A percentile compares a stretch with the other conserved stretches of the same genome.
Evolutionary conservation across 2,329 filamentous ascomycete species (phyloP).

Genomic region (Phialemonium atrogriseum): DNA sequence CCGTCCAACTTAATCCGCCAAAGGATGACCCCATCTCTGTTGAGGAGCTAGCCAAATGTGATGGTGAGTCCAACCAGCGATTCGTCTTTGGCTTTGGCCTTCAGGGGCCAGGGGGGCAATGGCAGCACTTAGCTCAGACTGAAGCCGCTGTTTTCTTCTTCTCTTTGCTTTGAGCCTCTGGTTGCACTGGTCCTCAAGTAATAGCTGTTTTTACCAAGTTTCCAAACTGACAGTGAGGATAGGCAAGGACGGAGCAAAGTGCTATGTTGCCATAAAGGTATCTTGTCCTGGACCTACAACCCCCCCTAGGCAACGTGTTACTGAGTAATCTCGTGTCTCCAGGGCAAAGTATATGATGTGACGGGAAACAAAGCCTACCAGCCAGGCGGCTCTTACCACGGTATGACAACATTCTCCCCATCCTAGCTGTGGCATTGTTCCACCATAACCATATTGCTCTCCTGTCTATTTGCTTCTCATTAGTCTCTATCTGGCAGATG

Average conservation of each 20-base stretch:
- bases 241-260: slow-evolving; percentile 58
- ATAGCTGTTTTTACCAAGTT: no score
- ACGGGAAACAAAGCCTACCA: slow-evolving; percentile 82
- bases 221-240: slow-evolving; percentile 4
- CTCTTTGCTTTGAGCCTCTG: no score
- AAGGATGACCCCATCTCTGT: slow-evolving; percentile 80
- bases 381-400: slow-evolving; percentile 73
- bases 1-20: slow-evolving; percentile 70
- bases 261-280: slow-evolving; percentile 65
- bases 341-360: slow-evolving; percentile 94
- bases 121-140: no score
- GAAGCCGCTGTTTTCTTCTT: no score
- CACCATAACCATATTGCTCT: neutral
- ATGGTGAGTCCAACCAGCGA: slow-evolving; percentile 64
- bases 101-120: no score
- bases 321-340: slow-evolving; percentile 4
- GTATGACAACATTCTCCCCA: slow-evolving; percentile 39
- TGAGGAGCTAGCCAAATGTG: slow-evolving; percentile 71
- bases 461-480: no score
- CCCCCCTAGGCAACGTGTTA: neutral
- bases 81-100: no score
- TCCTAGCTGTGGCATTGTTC: neutral
- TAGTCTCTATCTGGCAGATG: no score
- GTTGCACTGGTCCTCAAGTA: no score
- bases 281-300: slow-evolving; percentile 1